Conservation (phyloP, 805 yeast genomes). For the Isabelozyma rhagii region DNA sequence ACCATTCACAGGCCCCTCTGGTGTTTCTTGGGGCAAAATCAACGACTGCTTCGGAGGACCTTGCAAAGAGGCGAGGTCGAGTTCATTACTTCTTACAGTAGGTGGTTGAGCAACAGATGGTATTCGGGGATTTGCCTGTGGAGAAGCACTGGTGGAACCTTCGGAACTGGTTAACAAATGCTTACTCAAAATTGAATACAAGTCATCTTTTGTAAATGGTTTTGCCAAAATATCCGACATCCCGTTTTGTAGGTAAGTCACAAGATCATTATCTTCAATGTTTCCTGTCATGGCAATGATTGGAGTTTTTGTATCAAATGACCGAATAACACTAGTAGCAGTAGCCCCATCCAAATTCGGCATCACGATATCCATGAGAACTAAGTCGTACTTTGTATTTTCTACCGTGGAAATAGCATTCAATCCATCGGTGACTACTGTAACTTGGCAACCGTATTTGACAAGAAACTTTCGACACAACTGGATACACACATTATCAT, state of each 20-base stretch:
- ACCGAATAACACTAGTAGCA: conserved; percentile 84
- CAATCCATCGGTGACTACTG: conserved; percentile 89
- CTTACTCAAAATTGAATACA: conserved; percentile 73
- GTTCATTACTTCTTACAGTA: not conserved
- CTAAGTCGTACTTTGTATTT: conserved; percentile 68
- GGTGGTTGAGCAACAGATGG: not conserved
- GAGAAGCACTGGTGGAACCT: conserved; percentile 1
- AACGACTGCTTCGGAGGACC: conserved; percentile 6
- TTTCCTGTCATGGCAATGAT: conserved; percentile 94
- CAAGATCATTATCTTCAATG: conserved; percentile 76
- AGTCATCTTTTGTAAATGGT: conserved; percentile 87
- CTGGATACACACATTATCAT: conserved; percentile 78
- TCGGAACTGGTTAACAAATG: conserved; percentile 43
- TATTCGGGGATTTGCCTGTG: not conserved
- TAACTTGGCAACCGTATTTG: conserved; percentile 89
- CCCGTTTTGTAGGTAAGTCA: conserved; percentile 79
- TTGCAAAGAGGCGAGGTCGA: conserved; percentile 1
- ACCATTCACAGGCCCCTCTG: not conserved
- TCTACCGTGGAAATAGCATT: conserved; percentile 79
- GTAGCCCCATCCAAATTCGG: conserved; percentile 87
- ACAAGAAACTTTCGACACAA: conserved; percentile 77
- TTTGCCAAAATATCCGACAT: conserved; percentile 91
- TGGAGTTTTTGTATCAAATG: conserved; percentile 81
- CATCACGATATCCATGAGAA: conserved; percentile 86
- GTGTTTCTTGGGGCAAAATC: conserved; percentile 7